Evolutionary conservation across 768 basidiomycete species (phyloP), one percentile per base, ranked within the genome.

Genomic region (Botryobasidium botryosum): DNA sequence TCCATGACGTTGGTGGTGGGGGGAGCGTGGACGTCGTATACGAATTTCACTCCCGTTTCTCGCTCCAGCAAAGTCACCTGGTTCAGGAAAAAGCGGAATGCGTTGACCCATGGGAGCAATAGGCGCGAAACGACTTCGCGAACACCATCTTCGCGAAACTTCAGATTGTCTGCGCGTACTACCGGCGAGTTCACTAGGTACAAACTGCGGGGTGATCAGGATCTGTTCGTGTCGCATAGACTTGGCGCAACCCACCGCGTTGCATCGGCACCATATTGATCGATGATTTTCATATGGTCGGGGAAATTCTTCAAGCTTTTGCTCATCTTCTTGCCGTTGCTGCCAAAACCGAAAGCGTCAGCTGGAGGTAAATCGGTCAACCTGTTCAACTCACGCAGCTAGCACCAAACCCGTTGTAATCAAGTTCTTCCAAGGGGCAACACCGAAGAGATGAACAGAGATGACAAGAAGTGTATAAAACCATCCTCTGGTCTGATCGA

Each of bases 261-360:
- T 1, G 91, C 91, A 60, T 99, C 94, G 20, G 91, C 92, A 39
- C 94, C 92, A 61, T 86, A 96, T 51, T 75, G 74, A 57, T 88
- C 70, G 50, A 99, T 78, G 60, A 97, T 72, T 42, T 88, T 52
- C 60, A 77, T 87, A 6, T 94, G 94, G 59, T 99, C 94, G 21
- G 94, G 91, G 60, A 88, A 99, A 62, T 99, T 99, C 61, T 77
- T 78, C 48, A 91, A 64, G 61, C 85, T 91, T 65, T 99, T 99
- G 64, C 85, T 90, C 94, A 99, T 99, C 68, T 99, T 99, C 70
- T 91, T 94, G 44, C 94, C 94, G 54, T 99, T 91, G 2, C 85
- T 88, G 50, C 7, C 35, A 51, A 7, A 36, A 26, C 38, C 20
- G 29, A 33, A 1, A 37, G 18, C 12, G 47, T 10, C 48, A 21